phyloP scores from a whole-genome alignment of 1,139 yeast species.

The Geotrichum europaeum region DNA sequence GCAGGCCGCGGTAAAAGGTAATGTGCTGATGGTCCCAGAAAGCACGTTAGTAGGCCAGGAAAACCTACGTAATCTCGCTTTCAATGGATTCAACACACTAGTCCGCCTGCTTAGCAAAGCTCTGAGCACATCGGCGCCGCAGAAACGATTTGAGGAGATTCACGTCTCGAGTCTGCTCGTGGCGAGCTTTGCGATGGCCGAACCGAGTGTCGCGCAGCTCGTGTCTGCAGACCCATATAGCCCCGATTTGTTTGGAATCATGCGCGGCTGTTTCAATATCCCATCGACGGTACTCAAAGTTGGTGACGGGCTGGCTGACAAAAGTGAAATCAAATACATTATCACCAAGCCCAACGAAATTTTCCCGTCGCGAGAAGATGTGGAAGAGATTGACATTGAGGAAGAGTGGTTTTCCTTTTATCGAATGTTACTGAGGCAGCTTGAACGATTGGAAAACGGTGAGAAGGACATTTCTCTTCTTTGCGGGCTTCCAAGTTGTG shows the following conservation, averaged over 20 bases:
- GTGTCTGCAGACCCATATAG: conserved; percentile 1
- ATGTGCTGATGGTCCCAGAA: neutral
- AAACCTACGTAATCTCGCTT: conserved; percentile 7
- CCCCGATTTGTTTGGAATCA: conserved; percentile 15
- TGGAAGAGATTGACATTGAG: conserved; percentile 1
- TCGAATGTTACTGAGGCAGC: conserved; percentile 4
- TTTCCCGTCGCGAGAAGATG: conserved; percentile 6
- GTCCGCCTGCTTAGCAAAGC: conserved; percentile 4
- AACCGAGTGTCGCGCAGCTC: conserved; percentile 9
- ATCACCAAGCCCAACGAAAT: neutral
- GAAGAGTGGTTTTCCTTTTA: neutral
- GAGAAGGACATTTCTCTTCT: conserved; percentile 1
- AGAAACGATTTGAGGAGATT: conserved; percentile 3
- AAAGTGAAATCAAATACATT: neutral
- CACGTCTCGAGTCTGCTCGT: conserved; percentile 11
- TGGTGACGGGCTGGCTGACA: neutral
- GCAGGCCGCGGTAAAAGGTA: neutral
- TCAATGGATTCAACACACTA: conserved; percentile 2
- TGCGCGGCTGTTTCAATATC: conserved; percentile 10
- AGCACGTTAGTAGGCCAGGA: neutral
- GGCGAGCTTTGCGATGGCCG: conserved; percentile 13
- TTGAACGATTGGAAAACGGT: neutral
- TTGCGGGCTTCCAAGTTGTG: neutral
- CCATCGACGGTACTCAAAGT: neutral
- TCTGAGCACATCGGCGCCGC: neutral